Percentiles rank a stretch among this genome's conserved stretches.
phyloP scores from a whole-genome alignment of 108 stramenopile species.

The Licmophora abbreviata region DNA sequence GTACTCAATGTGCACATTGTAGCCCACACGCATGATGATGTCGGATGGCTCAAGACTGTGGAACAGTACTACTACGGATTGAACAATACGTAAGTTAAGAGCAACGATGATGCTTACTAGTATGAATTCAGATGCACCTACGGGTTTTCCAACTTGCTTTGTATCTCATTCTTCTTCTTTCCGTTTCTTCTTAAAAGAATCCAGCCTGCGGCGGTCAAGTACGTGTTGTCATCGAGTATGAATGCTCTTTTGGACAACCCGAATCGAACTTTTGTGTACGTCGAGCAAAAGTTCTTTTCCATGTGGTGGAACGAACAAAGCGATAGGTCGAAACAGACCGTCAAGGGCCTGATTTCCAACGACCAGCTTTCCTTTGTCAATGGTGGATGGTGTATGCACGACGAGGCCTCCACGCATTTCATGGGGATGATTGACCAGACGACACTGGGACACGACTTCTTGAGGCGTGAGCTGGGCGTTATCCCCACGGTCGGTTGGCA shows the following conservation, averaged over 20 bases:
- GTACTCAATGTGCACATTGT: slow-evolving; percentile 80
- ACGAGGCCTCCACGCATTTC: slow-evolving; percentile 90
- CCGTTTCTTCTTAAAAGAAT: slow-evolving; percentile 32
- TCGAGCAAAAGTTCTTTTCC: slow-evolving; percentile 89
- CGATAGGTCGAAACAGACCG: slow-evolving; percentile 21
- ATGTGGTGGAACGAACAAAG: slow-evolving; percentile 88
- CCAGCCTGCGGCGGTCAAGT: slow-evolving; percentile 70
- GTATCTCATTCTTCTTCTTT: too few species aligned
- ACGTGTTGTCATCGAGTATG: slow-evolving; percentile 75
- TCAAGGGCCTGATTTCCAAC: slow-evolving; percentile 55
- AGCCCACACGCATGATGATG: slow-evolving; percentile 90
- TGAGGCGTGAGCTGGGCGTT: slow-evolving; percentile 69
- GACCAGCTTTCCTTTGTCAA: slow-evolving; percentile 85
- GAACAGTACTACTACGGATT: slow-evolving; percentile 89
- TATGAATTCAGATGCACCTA: not conserved
- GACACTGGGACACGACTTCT: slow-evolving; percentile 85
- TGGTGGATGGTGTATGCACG: slow-evolving; percentile 99
- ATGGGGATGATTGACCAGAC: slow-evolving; percentile 97
- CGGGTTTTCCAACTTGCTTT: slow-evolving; percentile 3
- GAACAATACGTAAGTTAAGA: slow-evolving; percentile 56
- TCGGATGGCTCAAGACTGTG: slow-evolving; percentile 92
- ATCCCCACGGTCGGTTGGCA: slow-evolving; percentile 92
- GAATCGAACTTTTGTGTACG: slow-evolving; percentile 87
- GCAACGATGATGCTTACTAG: not conserved
- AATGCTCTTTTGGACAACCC: slow-evolving; percentile 58